Conservation (phyloP, 106 monocot species). For the Phalaenopsis aphrodite region DNA sequence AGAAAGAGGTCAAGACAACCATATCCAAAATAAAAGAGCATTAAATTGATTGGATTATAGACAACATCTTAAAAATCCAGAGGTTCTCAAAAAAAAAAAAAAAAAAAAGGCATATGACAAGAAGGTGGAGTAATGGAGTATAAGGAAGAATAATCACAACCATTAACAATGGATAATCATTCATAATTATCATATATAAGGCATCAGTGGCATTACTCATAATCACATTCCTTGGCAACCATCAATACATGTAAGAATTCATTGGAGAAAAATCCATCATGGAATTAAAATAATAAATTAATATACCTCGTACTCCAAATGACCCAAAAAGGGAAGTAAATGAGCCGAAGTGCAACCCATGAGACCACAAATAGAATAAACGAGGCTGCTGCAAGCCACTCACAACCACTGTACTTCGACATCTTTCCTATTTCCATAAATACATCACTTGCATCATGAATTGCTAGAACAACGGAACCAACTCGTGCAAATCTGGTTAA, state of each 20-base stretch:
- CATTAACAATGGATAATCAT: neutral
- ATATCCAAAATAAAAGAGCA: neutral
- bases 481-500: constrained; percentile 74
- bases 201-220: neutral
- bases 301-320: constrained; percentile 80
- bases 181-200: neutral
- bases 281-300: neutral
- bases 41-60: neutral
- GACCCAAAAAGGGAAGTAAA: constrained; percentile 83
- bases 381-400: constrained; percentile 43
- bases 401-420: constrained; percentile 71
- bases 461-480: constrained; percentile 80
- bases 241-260: neutral
- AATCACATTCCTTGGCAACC: neutral
- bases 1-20: neutral
- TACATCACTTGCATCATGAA: constrained; percentile 96
- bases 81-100: neutral
- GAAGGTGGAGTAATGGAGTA: neutral
- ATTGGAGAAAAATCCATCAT: neutral
- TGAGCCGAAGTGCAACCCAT: constrained; percentile 72
- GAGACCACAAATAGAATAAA: constrained; percentile 70
- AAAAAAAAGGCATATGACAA: neutral
- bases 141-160: neutral
- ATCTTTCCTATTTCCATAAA: constrained; percentile 91
- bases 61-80: neutral